phyloP scores from a whole-genome alignment of 2,329 filamentous ascomycete species.

The Calonectria henricotiae region DNA sequence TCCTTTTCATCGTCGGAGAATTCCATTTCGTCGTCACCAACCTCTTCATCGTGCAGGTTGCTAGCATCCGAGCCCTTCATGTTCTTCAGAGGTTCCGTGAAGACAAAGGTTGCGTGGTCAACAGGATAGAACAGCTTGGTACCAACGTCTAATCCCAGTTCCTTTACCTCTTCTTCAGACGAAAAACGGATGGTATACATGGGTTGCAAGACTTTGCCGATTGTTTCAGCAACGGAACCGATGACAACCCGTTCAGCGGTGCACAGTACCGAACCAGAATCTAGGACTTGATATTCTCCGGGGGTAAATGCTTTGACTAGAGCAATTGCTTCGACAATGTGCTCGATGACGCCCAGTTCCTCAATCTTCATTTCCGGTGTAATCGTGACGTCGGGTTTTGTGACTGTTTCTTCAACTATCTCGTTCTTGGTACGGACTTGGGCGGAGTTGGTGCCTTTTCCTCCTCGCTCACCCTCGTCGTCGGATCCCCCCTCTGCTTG shows the following conservation, averaged over 20 bases:
- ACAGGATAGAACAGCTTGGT: slow-evolving; percentile 85
- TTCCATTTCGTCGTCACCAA: slow-evolving; percentile 88
- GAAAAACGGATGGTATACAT: slow-evolving; percentile 88
- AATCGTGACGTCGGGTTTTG: slow-evolving; percentile 85
- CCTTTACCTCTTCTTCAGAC: slow-evolving; percentile 77
- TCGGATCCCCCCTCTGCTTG: slow-evolving; percentile 85
- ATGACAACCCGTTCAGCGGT: slow-evolving; percentile 82
- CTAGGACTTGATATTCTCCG: slow-evolving; percentile 88
- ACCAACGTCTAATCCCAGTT: slow-evolving; percentile 78
- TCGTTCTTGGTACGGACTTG: slow-evolving; percentile 90
- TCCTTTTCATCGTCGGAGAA: slow-evolving; percentile 98
- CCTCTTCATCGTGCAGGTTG: slow-evolving; percentile 95
- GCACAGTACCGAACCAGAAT: slow-evolving; percentile 88
- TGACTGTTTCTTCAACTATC: slow-evolving; percentile 73
- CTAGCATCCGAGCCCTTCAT: slow-evolving; percentile 94
- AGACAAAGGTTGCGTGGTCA: slow-evolving; percentile 85
- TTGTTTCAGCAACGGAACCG: slow-evolving; percentile 86
- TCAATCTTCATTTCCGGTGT: slow-evolving; percentile 84
- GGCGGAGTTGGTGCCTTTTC: slow-evolving; percentile 58
- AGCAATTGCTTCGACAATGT: slow-evolving; percentile 83
- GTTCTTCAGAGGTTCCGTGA: slow-evolving; percentile 85
- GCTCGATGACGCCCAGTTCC: slow-evolving; percentile 82
- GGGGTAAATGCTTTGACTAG: slow-evolving; percentile 85
- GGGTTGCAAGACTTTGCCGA: slow-evolving; percentile 89
- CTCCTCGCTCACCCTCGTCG: slow-evolving; percentile 75